These are phyloP conservation scores for Acanthamoeba triangularis DNA, from an alignment of 208 protist genomes.

Conservation along the genomic window DNA sequence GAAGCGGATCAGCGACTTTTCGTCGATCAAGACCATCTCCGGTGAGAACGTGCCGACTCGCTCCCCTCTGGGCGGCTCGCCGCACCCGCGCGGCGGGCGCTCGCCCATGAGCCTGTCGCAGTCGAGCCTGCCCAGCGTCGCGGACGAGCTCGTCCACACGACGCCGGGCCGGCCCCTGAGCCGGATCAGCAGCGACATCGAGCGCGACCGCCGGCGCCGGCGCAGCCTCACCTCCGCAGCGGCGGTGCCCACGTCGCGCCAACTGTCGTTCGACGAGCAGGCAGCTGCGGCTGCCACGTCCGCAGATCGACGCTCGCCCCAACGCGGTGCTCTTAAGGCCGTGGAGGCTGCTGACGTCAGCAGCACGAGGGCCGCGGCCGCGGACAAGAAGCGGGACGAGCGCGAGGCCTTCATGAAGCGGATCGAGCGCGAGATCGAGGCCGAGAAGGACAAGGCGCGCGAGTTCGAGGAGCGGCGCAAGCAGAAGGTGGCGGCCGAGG, in stretches of 20 bases:
- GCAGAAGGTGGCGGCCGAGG: neutral
- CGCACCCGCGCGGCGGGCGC: neutral
- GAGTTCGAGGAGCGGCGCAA: neutral
- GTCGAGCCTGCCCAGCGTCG: neutral
- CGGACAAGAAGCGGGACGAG: neutral
- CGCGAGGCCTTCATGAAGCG: slow-evolving; percentile 9
- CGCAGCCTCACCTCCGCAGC: slow-evolving; percentile 17
- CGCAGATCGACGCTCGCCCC: too few species aligned
- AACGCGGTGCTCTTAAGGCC: neutral
- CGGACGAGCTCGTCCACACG: neutral
- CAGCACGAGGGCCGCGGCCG: neutral
- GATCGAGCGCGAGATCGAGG: slow-evolving; percentile 42
- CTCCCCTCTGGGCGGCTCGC: neutral
- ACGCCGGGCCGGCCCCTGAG: neutral
- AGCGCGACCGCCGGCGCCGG: neutral
- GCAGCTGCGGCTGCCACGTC: too few species aligned
- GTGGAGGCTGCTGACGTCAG: neutral
- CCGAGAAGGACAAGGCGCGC: slow-evolving; percentile 28
- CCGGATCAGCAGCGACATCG: neutral
- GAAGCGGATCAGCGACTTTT: slow-evolving; percentile 47
- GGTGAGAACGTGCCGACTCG: neutral
- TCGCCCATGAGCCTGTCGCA: neutral
- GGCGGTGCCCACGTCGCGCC: neutral
- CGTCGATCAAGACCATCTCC: neutral
- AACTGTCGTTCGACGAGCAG: neutral